Conservation (phyloP, 495 filamentous ascomycete genomes). For the Xylaria venustula region DNA sequence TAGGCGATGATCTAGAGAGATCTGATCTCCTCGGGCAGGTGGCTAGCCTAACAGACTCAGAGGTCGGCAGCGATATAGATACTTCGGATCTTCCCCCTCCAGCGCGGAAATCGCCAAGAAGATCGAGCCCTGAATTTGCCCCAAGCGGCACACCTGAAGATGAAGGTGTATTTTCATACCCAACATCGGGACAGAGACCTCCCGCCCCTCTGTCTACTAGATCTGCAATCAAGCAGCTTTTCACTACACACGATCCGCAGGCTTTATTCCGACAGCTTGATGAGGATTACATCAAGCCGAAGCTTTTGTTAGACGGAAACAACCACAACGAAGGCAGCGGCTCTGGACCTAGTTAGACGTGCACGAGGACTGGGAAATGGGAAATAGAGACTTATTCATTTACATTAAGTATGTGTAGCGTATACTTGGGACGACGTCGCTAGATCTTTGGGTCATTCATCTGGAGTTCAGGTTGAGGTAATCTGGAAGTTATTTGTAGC, state of each 20-base stretch:
- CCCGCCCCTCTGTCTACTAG: slow-evolving; percentile 61
- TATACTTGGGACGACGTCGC: background rate
- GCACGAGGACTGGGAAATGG: background rate
- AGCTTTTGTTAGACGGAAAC: slow-evolving; percentile 72
- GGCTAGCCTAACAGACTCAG: slow-evolving; percentile 61
- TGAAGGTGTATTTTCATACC: slow-evolving; percentile 33
- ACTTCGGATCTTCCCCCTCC: slow-evolving; percentile 61
- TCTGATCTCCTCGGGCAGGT: slow-evolving; percentile 58
- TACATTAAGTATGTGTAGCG: background rate
- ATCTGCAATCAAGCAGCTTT: slow-evolving; percentile 63
- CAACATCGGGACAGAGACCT: slow-evolving; percentile 31
- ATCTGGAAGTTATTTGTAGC: background rate
- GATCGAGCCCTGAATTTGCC: slow-evolving; percentile 56
- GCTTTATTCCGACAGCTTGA: slow-evolving; percentile 91
- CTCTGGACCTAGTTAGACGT: slow-evolving; percentile 17
- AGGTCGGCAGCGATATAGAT: slow-evolving; percentile 63
- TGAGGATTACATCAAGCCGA: slow-evolving; percentile 96
- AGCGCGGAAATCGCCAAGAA: slow-evolving; percentile 39
- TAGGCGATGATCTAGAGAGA: slow-evolving; percentile 56
- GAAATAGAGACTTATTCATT: slow-evolving; percentile 5
- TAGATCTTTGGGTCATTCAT: background rate
- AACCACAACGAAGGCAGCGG: slow-evolving; percentile 23
- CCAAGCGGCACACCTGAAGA: slow-evolving; percentile 26
- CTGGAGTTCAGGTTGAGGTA: slow-evolving; percentile 7
- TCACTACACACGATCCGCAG: slow-evolving; percentile 79